Conservation (phyloP, 345 rosid genomes). For the Camelina sativa region DNA sequence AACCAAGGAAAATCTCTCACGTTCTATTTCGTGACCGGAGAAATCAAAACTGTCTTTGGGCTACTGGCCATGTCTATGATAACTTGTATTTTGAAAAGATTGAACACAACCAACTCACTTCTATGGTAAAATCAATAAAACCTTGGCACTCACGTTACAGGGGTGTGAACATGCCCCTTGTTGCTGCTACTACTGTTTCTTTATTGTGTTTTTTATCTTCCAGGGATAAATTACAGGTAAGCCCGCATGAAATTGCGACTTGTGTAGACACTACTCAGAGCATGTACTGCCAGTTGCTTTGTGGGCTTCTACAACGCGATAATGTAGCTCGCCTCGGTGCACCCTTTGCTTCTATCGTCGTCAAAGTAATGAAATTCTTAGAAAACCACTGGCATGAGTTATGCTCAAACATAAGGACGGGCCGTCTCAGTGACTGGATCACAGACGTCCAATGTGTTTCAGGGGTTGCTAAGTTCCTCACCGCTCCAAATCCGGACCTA, state of each 20-base stretch:
- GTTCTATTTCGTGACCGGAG: slow-evolving; percentile 69
- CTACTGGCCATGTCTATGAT: slow-evolving; percentile 71
- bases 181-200: neutral
- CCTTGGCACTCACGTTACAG: slow-evolving; percentile 3
- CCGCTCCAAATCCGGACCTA: slow-evolving; percentile 50
- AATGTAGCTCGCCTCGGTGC: slow-evolving; percentile 81
- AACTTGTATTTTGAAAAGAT: slow-evolving; percentile 80
- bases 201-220: slow-evolving; percentile 5
- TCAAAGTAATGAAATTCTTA: slow-evolving; percentile 77
- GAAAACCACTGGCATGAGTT: slow-evolving; percentile 77
- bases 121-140: slow-evolving; percentile 58
- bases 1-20: slow-evolving; percentile 83
- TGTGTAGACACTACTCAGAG: slow-evolving; percentile 83
- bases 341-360: slow-evolving; percentile 75
- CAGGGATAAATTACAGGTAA: slow-evolving; percentile 49
- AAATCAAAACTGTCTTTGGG: slow-evolving; percentile 69
- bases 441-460: slow-evolving; percentile 57
- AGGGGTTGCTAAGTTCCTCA: slow-evolving; percentile 50
- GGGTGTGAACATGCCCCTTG: neutral
- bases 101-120: slow-evolving; percentile 60
- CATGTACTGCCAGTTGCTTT: slow-evolving; percentile 86
- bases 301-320: slow-evolving; percentile 70
- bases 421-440: slow-evolving; percentile 78
- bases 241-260: slow-evolving; percentile 75
- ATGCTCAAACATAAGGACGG: slow-evolving; percentile 69